These are phyloP conservation scores for Lentinus tigrinus DNA, from an alignment of 768 basidiomycete genomes.

Conservation along the genomic window DNA sequence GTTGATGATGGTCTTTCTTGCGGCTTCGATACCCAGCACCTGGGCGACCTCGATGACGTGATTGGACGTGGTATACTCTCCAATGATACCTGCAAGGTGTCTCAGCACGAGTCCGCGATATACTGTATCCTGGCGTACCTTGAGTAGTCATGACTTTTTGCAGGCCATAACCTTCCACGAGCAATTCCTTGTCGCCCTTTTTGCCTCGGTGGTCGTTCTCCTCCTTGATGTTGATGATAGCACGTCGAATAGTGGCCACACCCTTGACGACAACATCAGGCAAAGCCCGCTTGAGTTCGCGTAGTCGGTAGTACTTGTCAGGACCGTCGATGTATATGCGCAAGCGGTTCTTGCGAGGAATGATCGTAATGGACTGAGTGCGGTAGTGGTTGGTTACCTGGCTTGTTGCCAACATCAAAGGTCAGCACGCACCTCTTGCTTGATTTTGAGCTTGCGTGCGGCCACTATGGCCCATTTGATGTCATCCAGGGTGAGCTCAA, in stretches of 20 bases:
- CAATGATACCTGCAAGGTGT: conserved; percentile 71
- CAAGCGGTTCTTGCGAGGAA: conserved; percentile 70
- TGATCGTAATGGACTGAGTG: conserved; percentile 67
- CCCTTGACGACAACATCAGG: conserved; percentile 93
- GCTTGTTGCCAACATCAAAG: not conserved
- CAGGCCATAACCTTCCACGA: conserved; percentile 96
- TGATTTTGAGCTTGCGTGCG: conserved; percentile 89
- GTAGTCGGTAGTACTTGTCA: conserved; percentile 80
- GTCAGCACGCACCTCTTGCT: conserved; percentile 62
- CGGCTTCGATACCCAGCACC: conserved; percentile 98
- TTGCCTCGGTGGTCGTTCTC: conserved; percentile 76
- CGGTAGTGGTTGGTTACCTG: not conserved
- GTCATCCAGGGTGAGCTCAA: conserved; percentile 90
- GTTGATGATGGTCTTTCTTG: conserved; percentile 89
- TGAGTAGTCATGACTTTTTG: conserved; percentile 97
- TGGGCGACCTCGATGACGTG: conserved; percentile 95
- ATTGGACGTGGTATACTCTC: conserved; percentile 90
- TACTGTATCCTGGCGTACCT: conserved; percentile 48
- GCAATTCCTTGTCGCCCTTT: conserved; percentile 86
- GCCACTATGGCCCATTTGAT: conserved; percentile 89
- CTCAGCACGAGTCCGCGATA: not conserved
- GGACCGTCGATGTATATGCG: conserved; percentile 77
- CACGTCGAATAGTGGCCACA: conserved; percentile 81
- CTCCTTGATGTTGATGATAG: conserved; percentile 95
- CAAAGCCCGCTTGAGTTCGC: conserved; percentile 82